Evolutionary conservation across 176 grass and related monocot genomes (phyloP).

Genomic region (Eragrostis curvula): DNA sequence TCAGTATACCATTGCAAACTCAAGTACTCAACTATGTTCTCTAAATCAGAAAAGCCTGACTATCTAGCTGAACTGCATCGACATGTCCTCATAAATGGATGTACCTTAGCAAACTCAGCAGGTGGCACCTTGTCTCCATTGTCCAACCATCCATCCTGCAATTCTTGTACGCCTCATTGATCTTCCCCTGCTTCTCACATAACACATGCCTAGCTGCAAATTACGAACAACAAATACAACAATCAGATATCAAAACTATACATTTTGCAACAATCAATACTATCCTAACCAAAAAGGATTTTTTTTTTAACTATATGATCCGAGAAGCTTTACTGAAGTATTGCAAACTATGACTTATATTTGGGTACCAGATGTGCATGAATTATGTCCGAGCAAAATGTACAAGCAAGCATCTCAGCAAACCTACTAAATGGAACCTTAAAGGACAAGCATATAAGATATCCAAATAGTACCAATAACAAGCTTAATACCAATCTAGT

Average conservation of each 20-base stretch:
- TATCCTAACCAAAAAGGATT: background rate
- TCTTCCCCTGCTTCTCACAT: slow-evolving; percentile 97
- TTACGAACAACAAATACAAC: slow-evolving; percentile 13
- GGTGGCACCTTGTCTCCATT: slow-evolving; percentile 95
- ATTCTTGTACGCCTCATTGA: slow-evolving; percentile 98
- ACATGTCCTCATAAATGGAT: background rate
- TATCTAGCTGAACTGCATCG: background rate
- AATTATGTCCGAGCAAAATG: background rate
- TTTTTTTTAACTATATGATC: background rate
- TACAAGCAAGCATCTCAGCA: background rate
- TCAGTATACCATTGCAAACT: background rate
- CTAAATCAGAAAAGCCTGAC: background rate
- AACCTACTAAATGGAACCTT: background rate
- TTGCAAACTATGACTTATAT: background rate
- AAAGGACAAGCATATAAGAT: background rate
- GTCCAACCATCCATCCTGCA: slow-evolving; percentile 90
- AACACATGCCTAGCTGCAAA: slow-evolving; percentile 81
- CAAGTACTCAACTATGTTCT: background rate
- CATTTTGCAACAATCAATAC: background rate
- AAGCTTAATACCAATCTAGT: background rate
- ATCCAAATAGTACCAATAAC: background rate
- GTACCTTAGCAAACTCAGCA: slow-evolving; percentile 93
- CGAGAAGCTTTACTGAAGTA: background rate
- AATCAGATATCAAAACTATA: background rate
- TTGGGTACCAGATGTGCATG: background rate